These are phyloP conservation scores for Tuber umbilicatum DNA, from an alignment of 495 filamentous ascomycete species.

Conservation along the genomic window DNA sequence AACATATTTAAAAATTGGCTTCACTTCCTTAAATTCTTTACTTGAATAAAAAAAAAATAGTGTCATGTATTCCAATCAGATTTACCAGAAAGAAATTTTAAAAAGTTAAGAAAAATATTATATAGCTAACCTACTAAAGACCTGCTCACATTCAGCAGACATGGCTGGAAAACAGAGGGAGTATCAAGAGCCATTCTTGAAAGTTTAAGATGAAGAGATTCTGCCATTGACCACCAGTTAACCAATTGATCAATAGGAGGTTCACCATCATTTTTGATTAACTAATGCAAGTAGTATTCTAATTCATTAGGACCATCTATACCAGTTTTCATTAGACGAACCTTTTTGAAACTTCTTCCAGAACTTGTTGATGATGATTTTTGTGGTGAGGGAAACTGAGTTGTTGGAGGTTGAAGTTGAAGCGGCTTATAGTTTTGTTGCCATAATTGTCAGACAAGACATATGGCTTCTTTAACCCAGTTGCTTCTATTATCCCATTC, in stretches of 20 bases:
- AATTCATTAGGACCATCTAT: conserved; percentile 1
- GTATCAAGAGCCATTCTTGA: conserved; percentile 15
- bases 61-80: too few relatives aligned
- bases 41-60: too few relatives aligned
- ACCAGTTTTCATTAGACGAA: background rate
- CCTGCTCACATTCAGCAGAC: background rate
- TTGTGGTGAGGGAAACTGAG: background rate
- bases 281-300: background rate
- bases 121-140: too few relatives aligned
- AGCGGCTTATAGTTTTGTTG: conserved; percentile 1
- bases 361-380: background rate
- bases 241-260: background rate
- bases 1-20: too few relatives aligned
- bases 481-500: background rate
- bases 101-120: too few relatives aligned
- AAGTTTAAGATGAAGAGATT: background rate
- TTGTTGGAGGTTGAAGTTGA: background rate
- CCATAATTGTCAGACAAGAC: background rate
- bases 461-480: background rate
- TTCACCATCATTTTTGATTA: background rate
- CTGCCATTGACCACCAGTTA: background rate
- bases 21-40: too few relatives aligned
- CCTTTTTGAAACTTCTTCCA: conserved; percentile 7
- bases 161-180: conserved; percentile 9
- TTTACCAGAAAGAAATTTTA: too few relatives aligned